These are phyloP conservation scores for Daldinia sp. DNA, from an alignment of 2,329 filamentous ascomycete species.

Conservation along the genomic window DNA sequence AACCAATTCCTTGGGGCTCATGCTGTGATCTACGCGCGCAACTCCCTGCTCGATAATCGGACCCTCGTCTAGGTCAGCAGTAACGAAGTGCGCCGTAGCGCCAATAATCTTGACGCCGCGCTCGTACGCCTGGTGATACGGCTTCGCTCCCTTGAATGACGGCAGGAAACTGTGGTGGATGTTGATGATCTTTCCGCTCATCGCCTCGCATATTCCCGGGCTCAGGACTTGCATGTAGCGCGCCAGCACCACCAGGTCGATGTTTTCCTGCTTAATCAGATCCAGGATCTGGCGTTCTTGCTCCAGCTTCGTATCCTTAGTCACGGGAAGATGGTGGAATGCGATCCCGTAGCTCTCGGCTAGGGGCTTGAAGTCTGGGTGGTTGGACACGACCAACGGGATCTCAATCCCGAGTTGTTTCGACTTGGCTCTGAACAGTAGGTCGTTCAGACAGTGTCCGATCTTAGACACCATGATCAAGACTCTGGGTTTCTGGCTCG, in stretches of 20 bases:
- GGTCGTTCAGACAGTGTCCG: constrained; percentile 84
- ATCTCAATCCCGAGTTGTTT: constrained; percentile 79
- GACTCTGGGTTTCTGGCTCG: constrained; percentile 74
- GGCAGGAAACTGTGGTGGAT: constrained; percentile 90
- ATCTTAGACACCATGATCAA: constrained; percentile 93
- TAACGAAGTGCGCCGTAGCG: constrained; percentile 86
- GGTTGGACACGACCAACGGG: constrained; percentile 83
- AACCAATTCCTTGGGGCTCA: constrained; percentile 78
- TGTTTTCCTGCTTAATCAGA: constrained; percentile 70
- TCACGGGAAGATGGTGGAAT: constrained; percentile 84
- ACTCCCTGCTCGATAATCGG: constrained; percentile 90
- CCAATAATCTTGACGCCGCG: constrained; percentile 89
- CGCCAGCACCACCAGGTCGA: constrained; percentile 82
- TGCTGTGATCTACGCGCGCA: constrained; percentile 76
- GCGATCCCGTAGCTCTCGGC: constrained; percentile 78
- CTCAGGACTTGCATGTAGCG: constrained; percentile 90
- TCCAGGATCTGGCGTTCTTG: constrained; percentile 78
- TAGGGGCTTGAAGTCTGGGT: constrained; percentile 74
- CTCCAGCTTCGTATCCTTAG: constrained; percentile 75
- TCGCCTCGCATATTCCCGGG: constrained; percentile 75
- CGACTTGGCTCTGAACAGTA: constrained; percentile 80
- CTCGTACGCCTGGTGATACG: constrained; percentile 88
- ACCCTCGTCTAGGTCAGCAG: constrained; percentile 83
- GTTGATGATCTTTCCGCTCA: constrained; percentile 90
- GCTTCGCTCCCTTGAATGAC: constrained; percentile 86